Base-by-base conservation (phyloP, 1,284 basidiomycete genomes). In the Tilletia walkeri region DNA sequence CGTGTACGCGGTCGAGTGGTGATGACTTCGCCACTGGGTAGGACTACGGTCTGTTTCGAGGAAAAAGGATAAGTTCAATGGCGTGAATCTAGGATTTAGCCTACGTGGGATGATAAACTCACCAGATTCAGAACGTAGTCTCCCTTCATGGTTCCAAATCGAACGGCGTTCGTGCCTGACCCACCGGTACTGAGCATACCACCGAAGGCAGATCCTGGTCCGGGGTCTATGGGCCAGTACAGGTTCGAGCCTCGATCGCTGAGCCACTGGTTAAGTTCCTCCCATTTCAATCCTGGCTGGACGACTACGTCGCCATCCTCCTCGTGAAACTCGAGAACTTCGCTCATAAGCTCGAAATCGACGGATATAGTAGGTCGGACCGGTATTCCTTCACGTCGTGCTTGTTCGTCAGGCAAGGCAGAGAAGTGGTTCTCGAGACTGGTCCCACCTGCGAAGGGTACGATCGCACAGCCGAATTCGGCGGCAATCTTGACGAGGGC, bases 11-110 rank as follows among this genome's bases (percentile, higher is more conserved):
- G 87, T 2, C 95, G 89, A 0, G 95, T 98, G 83, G 95, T 95
- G 83, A 98, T 94, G 18, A 97, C 91, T 81, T 96, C 89, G 1
- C 95, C 95, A 16, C 89, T 90, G 1, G 95, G 92, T 1, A 96
- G 87, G 0, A 96, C 94, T 4, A 81, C 73, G 36, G 78, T 78
- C 71, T 65, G 5, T 65, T 12, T 7, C 20, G 41, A 14, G 41
- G 41, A 74, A 39, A 49, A 53, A 69, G 39, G 24, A 30, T 30
- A 30, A 30, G 24, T 30, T 30, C 24, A 63, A 63, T n/a, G 24
- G 24, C 14, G 45, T 14, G 14, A 24, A 2, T 1, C 2, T 63
- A n/a, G 24, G 14, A 18, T 2, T 4, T 30, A 61, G 16, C 16
- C 16, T 61, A 30, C 56, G 18, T 30, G 18, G 56, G 24, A 30